These are phyloP conservation scores for Podaxis sp. DNA, from an alignment of 768 basidiomycete genomes.

Conservation along the genomic window DNA sequence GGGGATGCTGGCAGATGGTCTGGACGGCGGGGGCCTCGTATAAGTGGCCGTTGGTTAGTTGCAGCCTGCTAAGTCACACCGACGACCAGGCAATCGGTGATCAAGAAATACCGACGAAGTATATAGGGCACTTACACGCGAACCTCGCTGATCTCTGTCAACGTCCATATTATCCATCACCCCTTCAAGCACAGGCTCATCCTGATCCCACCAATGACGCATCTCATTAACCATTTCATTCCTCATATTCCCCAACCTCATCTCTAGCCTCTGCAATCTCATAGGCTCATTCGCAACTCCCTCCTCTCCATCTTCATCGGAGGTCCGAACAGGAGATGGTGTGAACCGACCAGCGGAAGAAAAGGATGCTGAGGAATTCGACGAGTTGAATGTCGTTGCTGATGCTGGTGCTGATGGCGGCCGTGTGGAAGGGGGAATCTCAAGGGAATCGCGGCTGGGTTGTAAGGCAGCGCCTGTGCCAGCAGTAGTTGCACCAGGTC, in stretches of 20 bases:
- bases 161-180: not conserved
- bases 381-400: conserved; percentile 1
- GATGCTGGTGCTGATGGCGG: not conserved
- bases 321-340: not conserved
- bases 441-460: not conserved
- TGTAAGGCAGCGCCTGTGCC: not conserved
- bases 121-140: not conserved
- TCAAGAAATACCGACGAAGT: not conserved
- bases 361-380: conserved; percentile 7
- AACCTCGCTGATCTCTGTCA: not conserved
- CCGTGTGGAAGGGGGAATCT: not conserved
- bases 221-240: conserved; percentile 1
- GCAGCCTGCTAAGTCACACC: not conserved
- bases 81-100: not conserved
- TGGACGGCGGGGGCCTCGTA: not conserved
- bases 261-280: not conserved
- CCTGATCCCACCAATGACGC: not conserved
- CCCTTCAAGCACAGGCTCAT: not conserved
- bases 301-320: conserved; percentile 5
- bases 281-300: not conserved
- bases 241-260: conserved; percentile 8
- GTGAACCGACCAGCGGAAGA: conserved; percentile 8
- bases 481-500: not conserved
- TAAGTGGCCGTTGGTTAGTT: not conserved
- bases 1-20: not conserved